Percentiles rank a stretch among this genome's conserved stretches.
Conservation (phyloP, 495 filamentous ascomycete genomes). For the Podospora didyma region DNA sequence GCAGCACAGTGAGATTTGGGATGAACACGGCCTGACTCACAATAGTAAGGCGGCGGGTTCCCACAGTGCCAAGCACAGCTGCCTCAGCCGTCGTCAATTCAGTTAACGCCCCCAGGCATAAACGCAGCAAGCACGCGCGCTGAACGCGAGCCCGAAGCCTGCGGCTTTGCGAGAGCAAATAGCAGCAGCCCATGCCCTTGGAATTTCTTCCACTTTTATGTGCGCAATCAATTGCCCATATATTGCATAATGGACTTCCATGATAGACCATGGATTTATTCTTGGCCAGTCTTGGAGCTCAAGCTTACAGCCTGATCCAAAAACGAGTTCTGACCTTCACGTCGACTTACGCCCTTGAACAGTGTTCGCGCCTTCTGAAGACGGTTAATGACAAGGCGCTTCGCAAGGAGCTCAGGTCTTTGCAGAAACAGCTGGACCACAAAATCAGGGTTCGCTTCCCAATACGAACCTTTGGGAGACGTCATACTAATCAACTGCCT, state of each 20-base stretch:
- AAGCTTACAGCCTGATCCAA: conserved; percentile 90
- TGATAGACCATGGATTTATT: conserved; percentile 70
- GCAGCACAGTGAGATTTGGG: not conserved
- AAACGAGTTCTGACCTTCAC: conserved; percentile 87
- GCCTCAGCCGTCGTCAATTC: too few relatives aligned
- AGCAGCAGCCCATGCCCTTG: too few relatives aligned
- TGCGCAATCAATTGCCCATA: not conserved
- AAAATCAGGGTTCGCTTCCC: conserved; percentile 70
- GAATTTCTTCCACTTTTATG: not conserved
- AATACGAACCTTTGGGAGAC: not conserved
- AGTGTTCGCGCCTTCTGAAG: conserved; percentile 76
- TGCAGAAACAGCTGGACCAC: conserved; percentile 74
- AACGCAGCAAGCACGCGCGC: too few relatives aligned
- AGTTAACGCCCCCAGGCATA: too few relatives aligned
- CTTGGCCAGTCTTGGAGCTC: conserved; percentile 59
- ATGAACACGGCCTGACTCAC: not conserved
- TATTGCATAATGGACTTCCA: conserved; percentile 11
- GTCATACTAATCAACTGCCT: not conserved
- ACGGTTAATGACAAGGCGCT: conserved; percentile 61
- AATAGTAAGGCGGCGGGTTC: too few relatives aligned
- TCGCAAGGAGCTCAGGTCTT: conserved; percentile 58
- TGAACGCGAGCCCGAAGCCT: too few relatives aligned
- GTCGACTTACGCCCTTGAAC: conserved; percentile 76
- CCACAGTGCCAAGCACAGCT: too few relatives aligned
- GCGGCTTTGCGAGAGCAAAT: too few relatives aligned